phyloP scores from a whole-genome alignment of 768 basidiomycete species.

The Lactifluus pinguis region DNA sequence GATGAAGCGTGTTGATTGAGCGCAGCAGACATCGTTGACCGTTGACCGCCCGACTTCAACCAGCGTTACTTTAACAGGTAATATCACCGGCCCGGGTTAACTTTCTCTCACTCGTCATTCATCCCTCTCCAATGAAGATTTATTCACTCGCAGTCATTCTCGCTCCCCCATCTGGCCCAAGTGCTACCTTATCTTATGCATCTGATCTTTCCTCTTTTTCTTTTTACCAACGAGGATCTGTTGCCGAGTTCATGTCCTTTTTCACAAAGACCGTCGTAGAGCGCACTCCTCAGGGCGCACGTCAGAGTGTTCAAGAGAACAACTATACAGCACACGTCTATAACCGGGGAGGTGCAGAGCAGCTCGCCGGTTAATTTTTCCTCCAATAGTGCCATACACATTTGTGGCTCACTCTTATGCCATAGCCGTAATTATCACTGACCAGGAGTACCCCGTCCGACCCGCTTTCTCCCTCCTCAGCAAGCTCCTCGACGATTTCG shows the following conservation, averaged over 20 bases:
- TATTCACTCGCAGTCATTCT: constrained; percentile 70
- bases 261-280: constrained; percentile 89
- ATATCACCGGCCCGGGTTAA: neutral
- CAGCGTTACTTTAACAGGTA: neutral
- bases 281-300: constrained; percentile 76
- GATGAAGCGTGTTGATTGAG: constrained; percentile 10
- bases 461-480: constrained; percentile 93
- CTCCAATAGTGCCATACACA: constrained; percentile 1
- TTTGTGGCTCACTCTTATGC: constrained; percentile 8
- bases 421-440: constrained; percentile 83
- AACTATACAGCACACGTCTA: constrained; percentile 90
- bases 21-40: constrained; percentile 13
- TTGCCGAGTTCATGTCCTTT: constrained; percentile 90
- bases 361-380: constrained; percentile 60
- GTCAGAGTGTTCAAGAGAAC: constrained; percentile 93
- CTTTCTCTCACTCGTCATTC: constrained; percentile 3
- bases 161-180: constrained; percentile 53
- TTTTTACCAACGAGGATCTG: constrained; percentile 85
- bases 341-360: constrained; percentile 79
- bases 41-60: neutral
- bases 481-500: constrained; percentile 90
- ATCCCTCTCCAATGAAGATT: constrained; percentile 59
- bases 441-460: constrained; percentile 93
- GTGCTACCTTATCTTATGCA: constrained; percentile 55
- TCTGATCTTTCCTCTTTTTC: constrained; percentile 85